Evolutionary conservation across 768 basidiomycete species (phyloP).

Genomic region (Rhizopogon roseolus): DNA sequence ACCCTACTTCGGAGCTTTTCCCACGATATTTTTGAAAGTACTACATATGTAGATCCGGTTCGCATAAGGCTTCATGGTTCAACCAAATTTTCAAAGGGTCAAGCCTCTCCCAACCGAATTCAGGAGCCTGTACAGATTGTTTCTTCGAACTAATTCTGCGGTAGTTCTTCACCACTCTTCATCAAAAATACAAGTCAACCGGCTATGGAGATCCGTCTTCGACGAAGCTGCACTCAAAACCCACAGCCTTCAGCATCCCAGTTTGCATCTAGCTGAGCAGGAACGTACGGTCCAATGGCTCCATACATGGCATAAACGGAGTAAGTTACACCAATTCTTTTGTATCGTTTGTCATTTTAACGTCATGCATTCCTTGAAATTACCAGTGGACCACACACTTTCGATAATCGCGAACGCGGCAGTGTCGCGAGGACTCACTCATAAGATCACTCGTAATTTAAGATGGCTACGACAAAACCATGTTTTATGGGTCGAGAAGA

Average conservation of each 20-base stretch:
- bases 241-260: slow-evolving; percentile 31
- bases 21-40: too few relatives aligned
- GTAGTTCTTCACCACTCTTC: slow-evolving; percentile 51
- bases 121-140: slow-evolving; percentile 56
- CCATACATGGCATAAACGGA: slow-evolving; percentile 48
- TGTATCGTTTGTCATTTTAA: slow-evolving; percentile 8
- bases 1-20: too few relatives aligned
- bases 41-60: too few relatives aligned
- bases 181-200: slow-evolving; percentile 40
- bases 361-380: not conserved
- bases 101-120: slow-evolving; percentile 35
- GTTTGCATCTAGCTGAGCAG: slow-evolving; percentile 23
- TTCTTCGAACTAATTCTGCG: slow-evolving; percentile 52
- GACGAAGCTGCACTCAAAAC: slow-evolving; percentile 42
- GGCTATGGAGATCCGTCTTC: slow-evolving; percentile 52
- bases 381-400: slow-evolving; percentile 64
- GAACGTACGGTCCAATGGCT: slow-evolving; percentile 38
- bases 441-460: slow-evolving; percentile 53
- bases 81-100: not conserved
- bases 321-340: slow-evolving; percentile 27
- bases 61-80: not conserved
- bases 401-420: slow-evolving; percentile 59
- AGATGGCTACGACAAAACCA: slow-evolving; percentile 25
- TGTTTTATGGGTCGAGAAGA: slow-evolving; percentile 20
- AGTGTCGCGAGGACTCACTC: slow-evolving; percentile 56